phyloP scores from a whole-genome alignment of 495 filamentous ascomycete species.

The Hyaloscypha variabilis region DNA sequence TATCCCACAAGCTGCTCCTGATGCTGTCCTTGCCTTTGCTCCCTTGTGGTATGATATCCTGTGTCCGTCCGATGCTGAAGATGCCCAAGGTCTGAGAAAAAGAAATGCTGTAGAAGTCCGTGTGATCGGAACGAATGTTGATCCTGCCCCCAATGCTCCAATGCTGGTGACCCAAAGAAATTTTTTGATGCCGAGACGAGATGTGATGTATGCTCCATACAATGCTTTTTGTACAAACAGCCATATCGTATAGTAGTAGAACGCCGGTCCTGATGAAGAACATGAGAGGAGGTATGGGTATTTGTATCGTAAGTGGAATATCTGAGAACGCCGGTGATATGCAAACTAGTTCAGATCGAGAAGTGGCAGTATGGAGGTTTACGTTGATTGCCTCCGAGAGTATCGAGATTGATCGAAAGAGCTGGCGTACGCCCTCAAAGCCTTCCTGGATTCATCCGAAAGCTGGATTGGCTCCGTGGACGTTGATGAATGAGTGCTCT shows the following conservation, averaged over 20 bases:
- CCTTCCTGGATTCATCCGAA: constrained; percentile 75
- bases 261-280: constrained; percentile 28
- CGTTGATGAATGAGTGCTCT: constrained; percentile 58
- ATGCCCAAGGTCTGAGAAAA: constrained; percentile 4
- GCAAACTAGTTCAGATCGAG: constrained; percentile 12
- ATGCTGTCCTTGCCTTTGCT: not conserved
- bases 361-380: constrained; percentile 15
- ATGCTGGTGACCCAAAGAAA: constrained; percentile 20
- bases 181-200: constrained; percentile 16
- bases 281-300: constrained; percentile 29
- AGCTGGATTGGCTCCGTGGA: constrained; percentile 57
- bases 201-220: constrained; percentile 23
- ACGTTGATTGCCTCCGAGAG: constrained; percentile 50
- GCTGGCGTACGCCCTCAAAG: constrained; percentile 83
- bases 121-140: not conserved
- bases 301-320: constrained; percentile 26
- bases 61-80: constrained; percentile 5
- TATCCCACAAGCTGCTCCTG: constrained; percentile 1
- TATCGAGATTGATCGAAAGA: constrained; percentile 81
- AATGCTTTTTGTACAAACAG: constrained; percentile 20
- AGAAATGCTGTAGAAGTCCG: not conserved
- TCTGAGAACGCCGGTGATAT: constrained; percentile 26
- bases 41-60: not conserved
- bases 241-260: constrained; percentile 17
- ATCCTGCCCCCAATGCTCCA: constrained; percentile 15